Evolutionary conservation across 768 basidiomycete genomes (phyloP).

Genomic region (Podaxis sp.): DNA sequence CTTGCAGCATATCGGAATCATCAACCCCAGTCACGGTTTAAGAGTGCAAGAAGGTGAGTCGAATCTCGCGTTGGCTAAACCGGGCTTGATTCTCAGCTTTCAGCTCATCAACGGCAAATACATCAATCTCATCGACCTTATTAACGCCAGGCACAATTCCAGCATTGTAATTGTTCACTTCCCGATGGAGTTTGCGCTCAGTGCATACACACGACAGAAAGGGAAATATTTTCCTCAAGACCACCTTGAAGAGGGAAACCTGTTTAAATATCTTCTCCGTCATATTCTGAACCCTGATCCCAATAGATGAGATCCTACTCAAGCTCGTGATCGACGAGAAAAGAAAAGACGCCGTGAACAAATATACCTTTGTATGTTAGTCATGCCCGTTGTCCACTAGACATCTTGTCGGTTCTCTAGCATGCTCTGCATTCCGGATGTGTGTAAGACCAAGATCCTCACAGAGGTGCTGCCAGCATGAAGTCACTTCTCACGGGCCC

Average conservation of each 20-base stretch:
- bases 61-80: neutral
- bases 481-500: too few relatives aligned
- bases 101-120: conserved; percentile 30
- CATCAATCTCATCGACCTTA: conserved; percentile 42
- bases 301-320: neutral
- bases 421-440: too few relatives aligned
- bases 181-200: conserved; percentile 26
- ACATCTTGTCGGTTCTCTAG: neutral
- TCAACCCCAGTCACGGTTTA: conserved; percentile 27
- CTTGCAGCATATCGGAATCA: conserved; percentile 25
- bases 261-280: conserved; percentile 32
- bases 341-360: neutral
- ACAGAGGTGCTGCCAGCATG: too few relatives aligned
- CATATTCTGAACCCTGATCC: conserved; percentile 24
- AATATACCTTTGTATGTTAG: neutral
- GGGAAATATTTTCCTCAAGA: conserved; percentile 33
- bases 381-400: neutral
- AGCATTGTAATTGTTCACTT: conserved; percentile 21
- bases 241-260: conserved; percentile 29
- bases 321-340: neutral
- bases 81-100: neutral
- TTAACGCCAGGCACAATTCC: conserved; percentile 22
- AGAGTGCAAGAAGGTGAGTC: conserved; percentile 20
- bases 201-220: conserved; percentile 27
- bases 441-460: too few relatives aligned